A percentile compares a stretch with the other conserved stretches of the same genome.
Conservation (phyloP, 805 yeast genomes). For the Candida palmyrensis region DNA sequence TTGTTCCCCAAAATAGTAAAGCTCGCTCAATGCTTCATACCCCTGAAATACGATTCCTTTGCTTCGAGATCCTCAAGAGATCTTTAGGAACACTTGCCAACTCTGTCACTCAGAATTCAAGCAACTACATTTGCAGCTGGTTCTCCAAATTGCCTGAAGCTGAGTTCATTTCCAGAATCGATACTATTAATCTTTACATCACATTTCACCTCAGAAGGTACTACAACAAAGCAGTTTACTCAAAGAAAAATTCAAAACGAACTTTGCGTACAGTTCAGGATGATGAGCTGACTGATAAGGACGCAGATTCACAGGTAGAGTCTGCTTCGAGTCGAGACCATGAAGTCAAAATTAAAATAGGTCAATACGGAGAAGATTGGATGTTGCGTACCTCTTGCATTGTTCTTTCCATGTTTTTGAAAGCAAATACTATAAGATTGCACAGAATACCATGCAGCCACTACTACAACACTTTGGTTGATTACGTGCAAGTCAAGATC, state of each 20-base stretch:
- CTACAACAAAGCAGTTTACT: conserved; percentile 27
- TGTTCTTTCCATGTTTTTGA: conserved; percentile 49
- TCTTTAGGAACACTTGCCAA: conserved; percentile 64
- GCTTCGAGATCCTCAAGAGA: conserved; percentile 69
- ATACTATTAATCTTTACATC: conserved; percentile 67
- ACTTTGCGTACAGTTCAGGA: conserved; percentile 9
- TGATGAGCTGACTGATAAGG: conserved; percentile 6
- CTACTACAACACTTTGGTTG: conserved; percentile 79
- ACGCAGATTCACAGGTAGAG: background rate
- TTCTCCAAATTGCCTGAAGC: conserved; percentile 39
- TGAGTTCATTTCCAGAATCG: conserved; percentile 51
- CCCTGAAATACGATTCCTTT: conserved; percentile 48
- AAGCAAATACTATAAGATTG: conserved; percentile 42
- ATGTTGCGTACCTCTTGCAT: conserved; percentile 65
- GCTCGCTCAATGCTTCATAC: conserved; percentile 30
- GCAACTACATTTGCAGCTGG: conserved; percentile 50
- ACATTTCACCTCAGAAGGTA: conserved; percentile 67
- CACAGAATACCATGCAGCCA: conserved; percentile 27
- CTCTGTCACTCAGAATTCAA: conserved; percentile 30
- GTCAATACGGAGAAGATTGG: conserved; percentile 79
- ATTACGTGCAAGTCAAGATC: conserved; percentile 65
- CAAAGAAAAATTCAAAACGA: background rate
- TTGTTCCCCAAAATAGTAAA: conserved; percentile 27
- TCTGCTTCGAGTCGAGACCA: conserved; percentile 5
- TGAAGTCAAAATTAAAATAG: conserved; percentile 39